Evolutionary conservation across 768 basidiomycete species (phyloP).

Genomic region (Fibroporia radiculosa): DNA sequence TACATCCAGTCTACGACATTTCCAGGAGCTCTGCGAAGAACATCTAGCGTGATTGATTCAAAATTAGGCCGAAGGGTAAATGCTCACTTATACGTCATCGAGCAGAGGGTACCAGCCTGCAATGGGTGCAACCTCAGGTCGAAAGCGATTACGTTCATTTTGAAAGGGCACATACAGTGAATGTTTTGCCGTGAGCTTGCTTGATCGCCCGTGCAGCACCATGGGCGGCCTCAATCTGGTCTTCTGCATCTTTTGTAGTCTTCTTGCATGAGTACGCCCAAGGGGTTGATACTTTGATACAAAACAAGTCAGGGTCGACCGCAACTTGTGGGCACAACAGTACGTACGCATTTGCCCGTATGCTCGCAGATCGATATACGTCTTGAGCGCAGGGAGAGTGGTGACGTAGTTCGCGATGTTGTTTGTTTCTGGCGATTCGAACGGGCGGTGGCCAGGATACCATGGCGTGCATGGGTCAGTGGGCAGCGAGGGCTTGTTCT

Average conservation of each 20-base stretch:
- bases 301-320: not conserved
- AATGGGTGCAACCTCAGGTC: conserved; percentile 17
- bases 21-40: conserved; percentile 37
- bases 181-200: conserved; percentile 46
- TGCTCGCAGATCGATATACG: conserved; percentile 69
- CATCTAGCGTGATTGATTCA: not conserved
- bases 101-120: conserved; percentile 40
- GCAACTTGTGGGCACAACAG: not conserved
- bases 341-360: conserved; percentile 80
- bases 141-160: conserved; percentile 7
- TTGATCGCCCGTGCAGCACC: conserved; percentile 55
- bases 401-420: conserved; percentile 65
- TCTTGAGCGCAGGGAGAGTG: conserved; percentile 43
- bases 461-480: conserved; percentile 63
- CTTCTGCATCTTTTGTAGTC: conserved; percentile 63
- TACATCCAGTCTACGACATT: conserved; percentile 67
- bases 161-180: conserved; percentile 31
- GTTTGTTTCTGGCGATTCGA: conserved; percentile 71
- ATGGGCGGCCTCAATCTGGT: conserved; percentile 63
- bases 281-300: conserved; percentile 58
- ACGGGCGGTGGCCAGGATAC: conserved; percentile 68
- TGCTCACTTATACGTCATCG: conserved; percentile 35
- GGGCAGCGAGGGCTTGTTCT: conserved; percentile 12
- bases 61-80: not conserved
- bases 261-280: conserved; percentile 65